Evolutionary conservation across 2,329 filamentous ascomycete genomes (phyloP).

Genomic region (Venturia carpophila): DNA sequence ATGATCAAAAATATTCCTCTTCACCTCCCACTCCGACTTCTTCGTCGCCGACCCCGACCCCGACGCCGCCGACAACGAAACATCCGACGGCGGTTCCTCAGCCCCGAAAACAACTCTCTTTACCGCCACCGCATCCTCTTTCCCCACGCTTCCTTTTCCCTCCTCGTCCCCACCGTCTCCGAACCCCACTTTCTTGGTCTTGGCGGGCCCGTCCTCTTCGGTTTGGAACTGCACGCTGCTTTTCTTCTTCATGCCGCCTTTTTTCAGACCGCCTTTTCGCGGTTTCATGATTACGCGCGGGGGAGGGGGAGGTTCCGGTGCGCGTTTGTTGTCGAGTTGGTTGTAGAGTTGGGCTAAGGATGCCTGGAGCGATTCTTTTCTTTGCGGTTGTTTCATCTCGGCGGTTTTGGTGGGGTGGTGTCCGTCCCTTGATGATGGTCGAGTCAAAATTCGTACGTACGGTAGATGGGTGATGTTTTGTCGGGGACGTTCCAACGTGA

Average conservation of each 20-base stretch:
- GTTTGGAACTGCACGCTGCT: neutral
- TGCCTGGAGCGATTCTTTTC: neutral
- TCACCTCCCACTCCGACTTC: neutral
- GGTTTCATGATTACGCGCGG: neutral
- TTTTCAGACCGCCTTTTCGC: neutral
- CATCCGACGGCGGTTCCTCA: neutral
- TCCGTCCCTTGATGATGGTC: too few relatives aligned
- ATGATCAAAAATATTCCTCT: neutral
- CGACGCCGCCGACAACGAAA: neutral
- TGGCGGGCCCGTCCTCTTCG: neutral
- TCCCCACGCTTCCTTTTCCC: too few relatives aligned
- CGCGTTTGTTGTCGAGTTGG: constrained; percentile 1
- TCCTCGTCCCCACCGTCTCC: neutral
- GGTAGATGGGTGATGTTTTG: too few relatives aligned
- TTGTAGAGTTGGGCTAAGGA: neutral
- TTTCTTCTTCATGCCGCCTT: neutral
- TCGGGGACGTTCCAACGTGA: too few relatives aligned
- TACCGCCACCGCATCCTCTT: neutral
- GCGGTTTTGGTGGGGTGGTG: too few relatives aligned
- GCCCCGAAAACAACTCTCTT: neutral
- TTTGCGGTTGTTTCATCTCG: neutral
- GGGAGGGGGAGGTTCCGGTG: neutral
- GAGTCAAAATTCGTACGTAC: too few relatives aligned
- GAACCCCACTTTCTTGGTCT: neutral
- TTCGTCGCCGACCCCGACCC: too few relatives aligned